These are phyloP conservation scores for Acanthamoeba castellanii DNA, from an alignment of 208 protist species.

Conservation along the genomic window DNA sequence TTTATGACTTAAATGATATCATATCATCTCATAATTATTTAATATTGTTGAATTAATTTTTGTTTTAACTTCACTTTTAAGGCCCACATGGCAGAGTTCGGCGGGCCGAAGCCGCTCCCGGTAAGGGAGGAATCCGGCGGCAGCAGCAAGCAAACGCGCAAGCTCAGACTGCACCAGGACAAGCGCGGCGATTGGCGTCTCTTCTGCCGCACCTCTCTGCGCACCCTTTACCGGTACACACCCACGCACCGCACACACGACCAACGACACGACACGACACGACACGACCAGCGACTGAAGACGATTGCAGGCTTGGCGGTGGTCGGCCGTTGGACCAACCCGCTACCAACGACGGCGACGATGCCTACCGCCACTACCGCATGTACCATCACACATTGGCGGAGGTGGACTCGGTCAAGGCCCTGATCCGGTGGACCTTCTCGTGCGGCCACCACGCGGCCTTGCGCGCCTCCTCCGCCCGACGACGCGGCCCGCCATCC, in stretches of 20 bases:
- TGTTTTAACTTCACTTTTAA: not conserved
- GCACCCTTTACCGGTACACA: not conserved
- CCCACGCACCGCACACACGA: too few relatives aligned
- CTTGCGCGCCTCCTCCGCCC: not conserved
- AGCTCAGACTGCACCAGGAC: not conserved
- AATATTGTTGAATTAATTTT: too few relatives aligned
- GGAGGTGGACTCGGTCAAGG: too few relatives aligned
- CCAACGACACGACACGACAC: too few relatives aligned
- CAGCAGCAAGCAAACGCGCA: not conserved
- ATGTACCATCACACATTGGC: too few relatives aligned
- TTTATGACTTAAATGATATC: too few relatives aligned
- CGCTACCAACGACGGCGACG: too few relatives aligned
- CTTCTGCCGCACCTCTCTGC: not conserved
- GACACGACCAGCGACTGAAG: too few relatives aligned
- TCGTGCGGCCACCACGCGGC: not conserved
- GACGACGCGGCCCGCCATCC: not conserved
- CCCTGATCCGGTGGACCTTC: not conserved
- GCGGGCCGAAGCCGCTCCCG: not conserved
- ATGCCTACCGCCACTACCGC: too few relatives aligned
- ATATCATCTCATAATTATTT: too few relatives aligned
- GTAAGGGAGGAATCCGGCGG: not conserved
- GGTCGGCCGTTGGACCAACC: too few relatives aligned
- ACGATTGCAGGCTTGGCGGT: too few relatives aligned
- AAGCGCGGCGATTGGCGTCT: not conserved
- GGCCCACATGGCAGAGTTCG: not conserved